phyloP scores from a whole-genome alignment of 1,139 yeast species.

The Magnusiomyces fungicola region DNA sequence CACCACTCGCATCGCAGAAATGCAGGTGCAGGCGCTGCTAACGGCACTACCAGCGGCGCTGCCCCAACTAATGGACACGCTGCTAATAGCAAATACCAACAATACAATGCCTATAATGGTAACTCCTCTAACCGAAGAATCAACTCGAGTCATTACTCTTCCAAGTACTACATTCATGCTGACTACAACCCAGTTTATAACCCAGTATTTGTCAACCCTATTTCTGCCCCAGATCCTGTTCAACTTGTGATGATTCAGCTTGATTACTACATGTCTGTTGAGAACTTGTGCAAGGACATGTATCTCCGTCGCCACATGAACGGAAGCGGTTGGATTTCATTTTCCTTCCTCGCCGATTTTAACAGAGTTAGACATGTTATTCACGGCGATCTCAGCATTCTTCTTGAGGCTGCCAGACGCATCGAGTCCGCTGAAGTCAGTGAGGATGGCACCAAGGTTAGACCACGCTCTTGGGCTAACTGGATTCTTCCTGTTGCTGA shows the following conservation, averaged over 20 bases:
- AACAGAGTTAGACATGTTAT: constrained; percentile 62
- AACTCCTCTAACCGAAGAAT: constrained; percentile 11
- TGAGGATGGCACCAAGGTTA: constrained; percentile 38
- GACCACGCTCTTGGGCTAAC: constrained; percentile 39
- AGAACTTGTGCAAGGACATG: constrained; percentile 76
- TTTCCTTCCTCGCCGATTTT: constrained; percentile 57
- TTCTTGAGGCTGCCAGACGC: constrained; percentile 41
- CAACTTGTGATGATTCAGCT: constrained; percentile 45
- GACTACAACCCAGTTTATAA: constrained; percentile 2
- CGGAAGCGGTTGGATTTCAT: constrained; percentile 62
- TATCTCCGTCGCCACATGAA: constrained; percentile 77
- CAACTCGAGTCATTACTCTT: constrained; percentile 8
- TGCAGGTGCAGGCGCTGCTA: constrained; percentile 6
- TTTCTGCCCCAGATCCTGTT: constrained; percentile 24
- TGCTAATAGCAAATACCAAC: constrained; percentile 12
- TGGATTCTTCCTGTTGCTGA: constrained; percentile 48
- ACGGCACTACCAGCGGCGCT: constrained; percentile 5
- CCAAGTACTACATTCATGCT: constrained; percentile 8
- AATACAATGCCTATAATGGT: constrained; percentile 11
- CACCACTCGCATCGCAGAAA: constrained; percentile 14
- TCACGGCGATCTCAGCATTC: constrained; percentile 41
- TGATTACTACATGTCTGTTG: constrained; percentile 83
- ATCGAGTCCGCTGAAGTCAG: constrained; percentile 39
- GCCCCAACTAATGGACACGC: no score
- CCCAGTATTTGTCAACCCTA: neutral